Evolutionary conservation across 805 yeast species (phyloP).

Genomic region (Myxozyma monticola): DNA sequence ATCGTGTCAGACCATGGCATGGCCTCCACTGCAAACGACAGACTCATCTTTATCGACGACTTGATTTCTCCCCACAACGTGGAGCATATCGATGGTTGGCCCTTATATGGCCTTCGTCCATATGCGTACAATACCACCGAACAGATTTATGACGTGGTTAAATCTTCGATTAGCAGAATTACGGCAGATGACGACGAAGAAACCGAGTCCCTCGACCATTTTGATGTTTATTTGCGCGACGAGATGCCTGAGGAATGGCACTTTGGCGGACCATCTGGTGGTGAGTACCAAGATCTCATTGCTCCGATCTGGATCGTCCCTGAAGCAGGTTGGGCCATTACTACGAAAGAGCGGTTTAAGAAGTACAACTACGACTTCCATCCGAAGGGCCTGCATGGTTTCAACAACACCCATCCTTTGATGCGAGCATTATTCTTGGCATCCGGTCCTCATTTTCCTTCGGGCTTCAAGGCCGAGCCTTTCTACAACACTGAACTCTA

Average conservation of each 20-base stretch:
- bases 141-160: slow-evolving; percentile 50
- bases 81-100: slow-evolving; percentile 79
- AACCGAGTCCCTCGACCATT: slow-evolving; percentile 33
- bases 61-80: slow-evolving; percentile 55
- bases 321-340: slow-evolving; percentile 72
- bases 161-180: slow-evolving; percentile 35
- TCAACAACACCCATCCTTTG: slow-evolving; percentile 68
- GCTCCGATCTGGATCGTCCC: slow-evolving; percentile 90
- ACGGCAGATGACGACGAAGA: slow-evolving; percentile 34
- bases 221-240: slow-evolving; percentile 52
- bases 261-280: slow-evolving; percentile 51
- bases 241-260: slow-evolving; percentile 56
- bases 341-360: slow-evolving; percentile 60
- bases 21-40: slow-evolving; percentile 77
- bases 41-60: slow-evolving; percentile 74
- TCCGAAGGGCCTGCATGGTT: slow-evolving; percentile 85
- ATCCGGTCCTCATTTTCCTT: slow-evolving; percentile 71
- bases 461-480: slow-evolving; percentile 52
- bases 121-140: slow-evolving; percentile 42
- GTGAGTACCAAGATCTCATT: slow-evolving; percentile 55
- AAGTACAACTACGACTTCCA: slow-evolving; percentile 50
- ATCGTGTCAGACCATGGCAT: slow-evolving; percentile 91
- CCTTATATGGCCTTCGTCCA: slow-evolving; percentile 77
- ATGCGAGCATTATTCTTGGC: slow-evolving; percentile 85
- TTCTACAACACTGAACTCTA: slow-evolving; percentile 74